Conservation (phyloP, 352 stramenopile species). For the Globisporangium paddicum region DNA sequence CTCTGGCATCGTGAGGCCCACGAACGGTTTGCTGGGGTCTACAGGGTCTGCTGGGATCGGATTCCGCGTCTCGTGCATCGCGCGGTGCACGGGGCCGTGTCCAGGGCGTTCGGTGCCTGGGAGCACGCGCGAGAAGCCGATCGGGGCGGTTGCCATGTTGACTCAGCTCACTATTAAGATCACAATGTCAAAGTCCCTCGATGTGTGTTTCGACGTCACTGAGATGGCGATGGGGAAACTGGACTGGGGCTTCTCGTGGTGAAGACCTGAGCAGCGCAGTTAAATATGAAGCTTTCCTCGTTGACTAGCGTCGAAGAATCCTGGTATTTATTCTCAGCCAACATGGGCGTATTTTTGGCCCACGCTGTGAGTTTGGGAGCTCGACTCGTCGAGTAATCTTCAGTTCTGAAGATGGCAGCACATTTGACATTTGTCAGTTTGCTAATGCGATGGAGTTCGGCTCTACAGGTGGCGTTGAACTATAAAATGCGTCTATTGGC, state of each 20-base stretch:
- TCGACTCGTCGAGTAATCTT: no score
- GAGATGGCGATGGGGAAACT: background rate
- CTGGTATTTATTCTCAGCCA: background rate
- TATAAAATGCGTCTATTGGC: background rate
- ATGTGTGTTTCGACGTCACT: background rate
- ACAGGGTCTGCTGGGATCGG: slow-evolving; percentile 27
- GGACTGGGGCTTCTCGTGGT: background rate
- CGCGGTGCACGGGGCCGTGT: slow-evolving; percentile 43
- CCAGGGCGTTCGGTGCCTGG: slow-evolving; percentile 33
- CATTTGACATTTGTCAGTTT: no score
- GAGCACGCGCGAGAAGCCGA: slow-evolving; percentile 42
- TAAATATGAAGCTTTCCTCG: background rate
- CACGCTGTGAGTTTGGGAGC: no score
- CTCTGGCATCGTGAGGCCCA: slow-evolving; percentile 32
- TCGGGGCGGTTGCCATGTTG: slow-evolving; percentile 27
- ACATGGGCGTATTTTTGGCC: no score
- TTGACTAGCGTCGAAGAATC: no score
- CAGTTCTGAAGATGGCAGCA: no score
- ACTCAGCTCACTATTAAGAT: background rate
- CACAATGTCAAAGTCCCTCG: background rate
- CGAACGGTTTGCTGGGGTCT: slow-evolving; percentile 29
- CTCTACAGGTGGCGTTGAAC: background rate
- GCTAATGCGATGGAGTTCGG: no score
- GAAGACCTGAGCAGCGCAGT: background rate
- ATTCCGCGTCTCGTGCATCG: slow-evolving; percentile 18